Conservation (phyloP, 208 protist species). For the Trypanosoma cruzi region DNA sequence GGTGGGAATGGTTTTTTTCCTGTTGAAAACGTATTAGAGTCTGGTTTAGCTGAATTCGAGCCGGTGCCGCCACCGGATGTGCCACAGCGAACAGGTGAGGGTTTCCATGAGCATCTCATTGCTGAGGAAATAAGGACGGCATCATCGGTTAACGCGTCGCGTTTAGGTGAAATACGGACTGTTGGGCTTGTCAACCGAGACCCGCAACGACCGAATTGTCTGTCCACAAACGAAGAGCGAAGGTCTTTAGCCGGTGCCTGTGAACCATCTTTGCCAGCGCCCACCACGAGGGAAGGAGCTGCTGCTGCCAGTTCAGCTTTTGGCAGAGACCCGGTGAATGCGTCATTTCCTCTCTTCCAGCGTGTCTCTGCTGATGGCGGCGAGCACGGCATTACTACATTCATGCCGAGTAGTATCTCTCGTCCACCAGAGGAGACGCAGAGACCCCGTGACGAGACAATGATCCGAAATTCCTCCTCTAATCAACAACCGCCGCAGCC, state of each 20-base stretch:
- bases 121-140: not conserved
- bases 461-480: not conserved
- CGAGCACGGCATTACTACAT: not conserved
- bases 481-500: not conserved
- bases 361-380: not conserved
- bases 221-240: not conserved
- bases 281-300: not conserved
- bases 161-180: not conserved
- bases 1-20: not conserved
- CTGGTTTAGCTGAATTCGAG: not conserved
- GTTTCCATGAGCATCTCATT: slow-evolving; percentile 6
- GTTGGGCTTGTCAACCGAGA: not conserved
- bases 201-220: not conserved
- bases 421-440: not conserved
- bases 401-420: not conserved
- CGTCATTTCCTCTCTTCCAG: not conserved
- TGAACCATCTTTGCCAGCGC: not conserved
- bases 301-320: not conserved
- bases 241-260: too few species aligned
- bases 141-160: not conserved
- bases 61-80: not conserved
- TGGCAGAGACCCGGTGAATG: not conserved
- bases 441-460: not conserved
- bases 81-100: not conserved
- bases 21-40: not conserved